Base-by-base conservation (phyloP, 192 early-diverging fungal species). In the Geranomyces variabilis region DNA sequence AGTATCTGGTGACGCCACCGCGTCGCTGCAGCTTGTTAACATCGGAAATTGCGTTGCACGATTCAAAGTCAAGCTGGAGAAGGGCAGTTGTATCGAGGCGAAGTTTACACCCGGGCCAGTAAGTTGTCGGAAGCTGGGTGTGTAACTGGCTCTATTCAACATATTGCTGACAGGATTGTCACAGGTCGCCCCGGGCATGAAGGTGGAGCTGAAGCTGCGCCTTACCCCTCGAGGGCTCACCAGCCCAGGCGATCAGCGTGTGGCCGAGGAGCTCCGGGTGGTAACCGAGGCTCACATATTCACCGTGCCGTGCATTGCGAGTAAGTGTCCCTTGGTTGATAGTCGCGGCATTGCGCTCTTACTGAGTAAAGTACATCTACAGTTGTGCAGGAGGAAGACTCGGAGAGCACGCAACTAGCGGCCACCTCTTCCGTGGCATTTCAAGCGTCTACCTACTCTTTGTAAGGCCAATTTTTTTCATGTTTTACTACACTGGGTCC, bases 171-270 rank as follows among this genome's bases (percentile, higher is more conserved):
- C 9, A 10, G 24, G 9, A 13, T 14, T 17, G 24, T 63, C 61
- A 30, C 45, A 79, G 78, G 79, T 80, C 5, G 79, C 79, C 3
- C 79, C 79, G n/a, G 79, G 79, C 6, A 77, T 81, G 70, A 47
- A 70, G 26, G 58, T 48, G 22, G 57, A 78, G 26, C 13, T 81
- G 24, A 30, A 51, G 19, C 26, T 81, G 14, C 26, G n/a, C 6
- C 9, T 78, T 0, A 65, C 13, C 13, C 36, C 60, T 9, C 19
- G 28, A 17, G 28, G 51, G 7, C 19, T 6, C 51, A 53, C 51
- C 7, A 53, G 51, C 24, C 6, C n/a, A 26, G 24, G n/a, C 4
- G 17, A 15, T 26, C 19, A n/a, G 7, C 51, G 51, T n/a, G 51
- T 53, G n/a, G 17, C 24, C 15, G 63, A 64, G 21, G 43, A 41